A percentile compares a stretch with the other conserved stretches of the same genome.
phyloP scores from a whole-genome alignment of 306 rosid species.

The Parietaria judaica region DNA sequence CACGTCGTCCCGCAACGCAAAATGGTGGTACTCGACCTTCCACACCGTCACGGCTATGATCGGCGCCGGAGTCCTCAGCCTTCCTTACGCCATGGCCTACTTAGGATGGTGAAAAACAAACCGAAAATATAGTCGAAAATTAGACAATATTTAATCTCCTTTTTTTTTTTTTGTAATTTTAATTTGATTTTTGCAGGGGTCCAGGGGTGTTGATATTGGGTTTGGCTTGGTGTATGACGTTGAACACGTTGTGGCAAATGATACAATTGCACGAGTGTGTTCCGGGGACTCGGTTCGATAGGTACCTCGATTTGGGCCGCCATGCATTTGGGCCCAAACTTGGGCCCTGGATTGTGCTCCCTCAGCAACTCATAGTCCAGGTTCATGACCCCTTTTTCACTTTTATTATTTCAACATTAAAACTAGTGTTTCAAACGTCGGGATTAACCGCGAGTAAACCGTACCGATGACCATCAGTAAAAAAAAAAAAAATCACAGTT shows the following conservation, averaged over 20 bases:
- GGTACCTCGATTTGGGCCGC: slow-evolving; percentile 78
- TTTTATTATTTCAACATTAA: too few species aligned
- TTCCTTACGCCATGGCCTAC: slow-evolving; percentile 92
- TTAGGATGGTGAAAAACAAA: slow-evolving; percentile 63
- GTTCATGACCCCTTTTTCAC: too few species aligned
- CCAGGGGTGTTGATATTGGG: slow-evolving; percentile 65
- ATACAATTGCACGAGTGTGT: slow-evolving; percentile 91
- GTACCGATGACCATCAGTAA: too few species aligned
- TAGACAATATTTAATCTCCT: background rate
- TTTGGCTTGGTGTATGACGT: slow-evolving; percentile 70
- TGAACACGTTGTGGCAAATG: slow-evolving; percentile 96
- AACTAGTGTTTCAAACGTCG: too few species aligned
- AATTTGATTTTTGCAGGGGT: slow-evolving; percentile 72
- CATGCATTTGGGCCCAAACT: slow-evolving; percentile 77
- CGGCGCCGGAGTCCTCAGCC: slow-evolving; percentile 89
- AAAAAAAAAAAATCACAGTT: too few species aligned
- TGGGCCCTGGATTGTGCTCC: slow-evolving; percentile 90
- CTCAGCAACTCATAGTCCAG: slow-evolving; percentile 82
- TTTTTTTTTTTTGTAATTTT: background rate
- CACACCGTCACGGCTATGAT: slow-evolving; percentile 93
- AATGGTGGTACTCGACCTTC: slow-evolving; percentile 98
- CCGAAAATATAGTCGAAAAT: too few species aligned
- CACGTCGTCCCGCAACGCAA: slow-evolving; percentile 43
- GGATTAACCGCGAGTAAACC: too few species aligned
- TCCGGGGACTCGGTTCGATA: slow-evolving; percentile 72